Conservation (phyloP, 1,139 yeast genomes). For the Arxiozyma bovina region DNA sequence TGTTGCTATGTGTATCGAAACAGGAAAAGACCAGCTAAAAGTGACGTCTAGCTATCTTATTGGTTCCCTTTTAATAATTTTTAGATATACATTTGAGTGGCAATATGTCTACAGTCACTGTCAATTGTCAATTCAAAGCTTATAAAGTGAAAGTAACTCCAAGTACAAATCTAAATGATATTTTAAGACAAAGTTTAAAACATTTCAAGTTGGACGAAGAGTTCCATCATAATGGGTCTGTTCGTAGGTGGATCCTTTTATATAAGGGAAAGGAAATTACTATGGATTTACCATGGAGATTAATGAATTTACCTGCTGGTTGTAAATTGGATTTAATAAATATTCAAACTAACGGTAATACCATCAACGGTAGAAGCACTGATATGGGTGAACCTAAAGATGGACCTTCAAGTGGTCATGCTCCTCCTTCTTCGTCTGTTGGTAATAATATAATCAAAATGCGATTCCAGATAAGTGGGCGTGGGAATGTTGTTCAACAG, state of each 20-base stretch:
- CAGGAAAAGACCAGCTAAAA: background rate
- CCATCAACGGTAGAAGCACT: background rate
- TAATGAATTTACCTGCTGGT: slow-evolving; percentile 31
- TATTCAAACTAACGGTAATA: background rate
- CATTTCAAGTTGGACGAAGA: slow-evolving; percentile 8
- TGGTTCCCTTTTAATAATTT: background rate
- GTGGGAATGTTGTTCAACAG: slow-evolving; percentile 12
- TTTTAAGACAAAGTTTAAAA: slow-evolving; percentile 14
- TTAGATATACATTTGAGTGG: background rate
- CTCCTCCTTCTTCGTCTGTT: background rate
- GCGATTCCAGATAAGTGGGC: slow-evolving; percentile 18
- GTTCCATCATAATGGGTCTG: background rate
- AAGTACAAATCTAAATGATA: slow-evolving; percentile 19
- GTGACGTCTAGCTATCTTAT: no score
- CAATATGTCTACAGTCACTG: slow-evolving; percentile 18
- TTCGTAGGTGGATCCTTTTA: slow-evolving; percentile 12
- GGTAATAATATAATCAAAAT: slow-evolving; percentile 12
- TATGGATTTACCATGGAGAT: slow-evolving; percentile 29
- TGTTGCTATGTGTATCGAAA: no score
- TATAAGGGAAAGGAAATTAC: slow-evolving; percentile 18
- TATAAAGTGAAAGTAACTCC: slow-evolving; percentile 17
- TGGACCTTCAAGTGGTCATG: background rate
- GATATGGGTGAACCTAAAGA: background rate
- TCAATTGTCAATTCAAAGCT: slow-evolving; percentile 15
- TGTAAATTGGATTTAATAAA: slow-evolving; percentile 25